Evolutionary conservation across 257 asterid species (phyloP).

Genomic region (Forsythia viridissima): DNA sequence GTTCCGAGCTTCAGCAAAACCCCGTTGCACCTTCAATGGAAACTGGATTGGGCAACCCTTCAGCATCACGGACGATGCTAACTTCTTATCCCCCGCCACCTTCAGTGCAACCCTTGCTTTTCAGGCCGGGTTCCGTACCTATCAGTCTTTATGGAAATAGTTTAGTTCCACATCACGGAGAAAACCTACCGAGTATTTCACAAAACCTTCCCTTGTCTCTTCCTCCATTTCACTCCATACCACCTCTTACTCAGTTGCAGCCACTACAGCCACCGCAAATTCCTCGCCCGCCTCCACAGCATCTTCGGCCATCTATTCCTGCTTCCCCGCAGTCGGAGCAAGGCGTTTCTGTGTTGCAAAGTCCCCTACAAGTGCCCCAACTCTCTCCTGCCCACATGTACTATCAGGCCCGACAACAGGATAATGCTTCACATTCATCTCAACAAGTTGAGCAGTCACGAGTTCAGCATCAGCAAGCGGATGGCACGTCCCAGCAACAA

Average conservation of each 20-base stretch:
- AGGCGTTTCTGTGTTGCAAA: slow-evolving; percentile 50
- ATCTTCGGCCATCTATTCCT: slow-evolving; percentile 70
- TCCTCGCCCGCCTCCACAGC: slow-evolving; percentile 82
- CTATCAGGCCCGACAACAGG: slow-evolving; percentile 58
- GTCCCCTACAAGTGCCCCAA: slow-evolving; percentile 50
- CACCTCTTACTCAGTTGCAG: slow-evolving; percentile 68
- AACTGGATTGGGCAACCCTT: slow-evolving; percentile 30
- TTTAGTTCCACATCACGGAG: slow-evolving; percentile 61
- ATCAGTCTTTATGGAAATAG: slow-evolving; percentile 50
- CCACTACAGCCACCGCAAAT: slow-evolving; percentile 91
- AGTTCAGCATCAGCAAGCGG: slow-evolving; percentile 43
- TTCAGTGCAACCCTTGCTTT: slow-evolving; percentile 53
- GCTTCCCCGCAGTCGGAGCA: slow-evolving; percentile 78
- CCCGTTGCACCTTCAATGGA: slow-evolving; percentile 39
- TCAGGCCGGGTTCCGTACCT: slow-evolving; percentile 61
- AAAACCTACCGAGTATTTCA: slow-evolving; percentile 45
- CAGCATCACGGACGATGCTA: slow-evolving; percentile 44
- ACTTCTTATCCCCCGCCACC: slow-evolving; percentile 56
- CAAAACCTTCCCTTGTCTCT: slow-evolving; percentile 57
- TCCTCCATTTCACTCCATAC: slow-evolving; percentile 52
- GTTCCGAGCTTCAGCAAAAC: slow-evolving; percentile 58
- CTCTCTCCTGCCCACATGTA: slow-evolving; percentile 43
- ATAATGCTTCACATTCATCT: slow-evolving; percentile 36
- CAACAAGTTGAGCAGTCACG: slow-evolving; percentile 48
- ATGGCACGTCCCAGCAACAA: slow-evolving; percentile 54